Conservation (phyloP, 371 early-diverging fungal genomes). For the Mortierella sp. region DNA sequence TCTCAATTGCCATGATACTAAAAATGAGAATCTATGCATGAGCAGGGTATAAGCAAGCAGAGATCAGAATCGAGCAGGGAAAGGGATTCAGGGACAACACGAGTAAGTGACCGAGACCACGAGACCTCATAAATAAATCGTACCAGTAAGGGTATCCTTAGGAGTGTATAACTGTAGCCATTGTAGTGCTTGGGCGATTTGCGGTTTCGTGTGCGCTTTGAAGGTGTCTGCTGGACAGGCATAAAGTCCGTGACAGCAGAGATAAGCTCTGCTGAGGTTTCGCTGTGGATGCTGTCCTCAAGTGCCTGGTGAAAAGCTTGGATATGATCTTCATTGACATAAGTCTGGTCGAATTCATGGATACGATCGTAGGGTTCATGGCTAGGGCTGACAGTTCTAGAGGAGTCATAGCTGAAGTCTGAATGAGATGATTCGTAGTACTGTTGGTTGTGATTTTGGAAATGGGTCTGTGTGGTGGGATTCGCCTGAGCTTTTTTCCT, state of each 20-base stretch:
- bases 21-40: conserved; percentile 67
- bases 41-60: background rate
- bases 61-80: no score
- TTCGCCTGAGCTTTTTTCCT: conserved; percentile 2
- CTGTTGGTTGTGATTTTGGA: conserved; percentile 3
- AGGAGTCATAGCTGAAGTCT: conserved; percentile 32
- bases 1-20: conserved; percentile 73
- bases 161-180: conserved; percentile 62
- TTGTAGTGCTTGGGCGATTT: conserved; percentile 35
- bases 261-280: conserved; percentile 64
- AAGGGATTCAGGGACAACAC: background rate
- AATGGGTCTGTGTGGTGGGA: background rate
- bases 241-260: conserved; percentile 64
- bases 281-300: conserved; percentile 55
- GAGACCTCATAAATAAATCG: background rate
- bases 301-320: conserved; percentile 64
- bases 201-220: conserved; percentile 23
- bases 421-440: conserved; percentile 35
- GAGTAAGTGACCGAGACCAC: background rate
- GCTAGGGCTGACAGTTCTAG: conserved; percentile 32
- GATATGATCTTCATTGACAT: conserved; percentile 67
- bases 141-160: conserved; percentile 76
- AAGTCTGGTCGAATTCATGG: conserved; percentile 56
- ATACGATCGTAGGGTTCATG: conserved; percentile 16
- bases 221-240: conserved; percentile 51